Conservation (phyloP, 768 basidiomycete species). For the Mycena amicta region DNA sequence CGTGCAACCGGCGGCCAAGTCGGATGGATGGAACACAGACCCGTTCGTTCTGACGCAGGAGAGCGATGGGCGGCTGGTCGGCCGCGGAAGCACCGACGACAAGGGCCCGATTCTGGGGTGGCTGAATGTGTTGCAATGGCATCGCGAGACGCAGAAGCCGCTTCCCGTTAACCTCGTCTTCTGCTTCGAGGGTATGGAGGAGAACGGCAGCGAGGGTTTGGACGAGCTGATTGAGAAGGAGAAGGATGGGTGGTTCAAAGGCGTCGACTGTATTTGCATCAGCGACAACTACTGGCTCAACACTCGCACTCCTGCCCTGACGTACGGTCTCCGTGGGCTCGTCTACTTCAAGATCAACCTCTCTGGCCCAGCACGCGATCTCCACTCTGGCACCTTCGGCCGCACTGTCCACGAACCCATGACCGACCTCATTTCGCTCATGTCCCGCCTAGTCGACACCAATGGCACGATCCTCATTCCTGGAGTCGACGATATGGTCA, state of each 20-base stretch:
- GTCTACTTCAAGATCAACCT: slow-evolving; percentile 84
- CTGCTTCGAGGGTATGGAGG: slow-evolving; percentile 98
- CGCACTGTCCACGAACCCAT: slow-evolving; percentile 73
- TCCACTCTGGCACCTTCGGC: slow-evolving; percentile 83
- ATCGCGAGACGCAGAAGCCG: slow-evolving; percentile 61
- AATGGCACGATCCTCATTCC: slow-evolving; percentile 70
- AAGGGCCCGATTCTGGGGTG: slow-evolving; percentile 90
- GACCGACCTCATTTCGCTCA: slow-evolving; percentile 71
- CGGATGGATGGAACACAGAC: slow-evolving; percentile 87
- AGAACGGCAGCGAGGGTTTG: slow-evolving; percentile 87
- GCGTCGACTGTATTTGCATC: slow-evolving; percentile 92
- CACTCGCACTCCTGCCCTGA: slow-evolving; percentile 75
- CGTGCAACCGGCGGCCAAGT: slow-evolving; percentile 75
- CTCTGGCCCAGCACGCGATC: slow-evolving; percentile 81
- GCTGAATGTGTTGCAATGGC: slow-evolving; percentile 89
- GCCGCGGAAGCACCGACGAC: slow-evolving; percentile 88
- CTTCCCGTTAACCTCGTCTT: slow-evolving; percentile 89
- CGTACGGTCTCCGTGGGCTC: slow-evolving; percentile 88
- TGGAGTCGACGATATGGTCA: slow-evolving; percentile 68
- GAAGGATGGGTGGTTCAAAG: slow-evolving; percentile 71
- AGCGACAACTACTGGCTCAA: slow-evolving; percentile 96
- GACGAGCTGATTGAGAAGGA: slow-evolving; percentile 85
- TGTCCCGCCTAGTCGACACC: slow-evolving; percentile 68
- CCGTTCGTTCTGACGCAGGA: slow-evolving; percentile 72
- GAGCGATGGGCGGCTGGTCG: slow-evolving; percentile 63